These are phyloP conservation scores for Sugiyamaella novakii DNA, from an alignment of 1,139 yeast species.

Conservation along the genomic window DNA sequence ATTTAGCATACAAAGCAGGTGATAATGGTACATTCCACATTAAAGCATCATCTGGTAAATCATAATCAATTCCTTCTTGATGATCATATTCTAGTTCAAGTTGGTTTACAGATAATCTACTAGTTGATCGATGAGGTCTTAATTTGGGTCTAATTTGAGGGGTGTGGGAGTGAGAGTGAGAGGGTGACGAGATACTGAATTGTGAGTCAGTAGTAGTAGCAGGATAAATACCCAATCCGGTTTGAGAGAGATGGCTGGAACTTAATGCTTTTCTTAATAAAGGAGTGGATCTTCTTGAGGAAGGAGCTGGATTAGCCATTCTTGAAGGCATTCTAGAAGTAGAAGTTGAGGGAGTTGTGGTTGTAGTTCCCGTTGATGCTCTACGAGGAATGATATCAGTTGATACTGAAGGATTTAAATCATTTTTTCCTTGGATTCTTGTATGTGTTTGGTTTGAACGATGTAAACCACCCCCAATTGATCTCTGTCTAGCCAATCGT, in stretches of 20 bases:
- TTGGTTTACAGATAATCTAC: slow-evolving; percentile 35
- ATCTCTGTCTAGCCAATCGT: slow-evolving; percentile 20
- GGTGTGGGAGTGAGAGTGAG: neutral
- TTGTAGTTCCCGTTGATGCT: slow-evolving; percentile 21
- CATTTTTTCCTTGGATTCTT: neutral
- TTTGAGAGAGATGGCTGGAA: slow-evolving; percentile 24
- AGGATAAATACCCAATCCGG: slow-evolving; percentile 23
- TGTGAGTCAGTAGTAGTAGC: neutral
- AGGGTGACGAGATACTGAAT: neutral
- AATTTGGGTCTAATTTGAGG: slow-evolving; percentile 19
- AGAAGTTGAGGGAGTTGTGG: neutral
- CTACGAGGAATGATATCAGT: slow-evolving; percentile 12
- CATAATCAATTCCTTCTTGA: slow-evolving; percentile 50
- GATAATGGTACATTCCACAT: slow-evolving; percentile 68
- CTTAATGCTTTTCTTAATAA: slow-evolving; percentile 28
- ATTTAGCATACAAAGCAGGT: slow-evolving; percentile 49
- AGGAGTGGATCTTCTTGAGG: slow-evolving; percentile 23
- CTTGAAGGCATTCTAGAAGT: neutral
- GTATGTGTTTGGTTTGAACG: slow-evolving; percentile 3
- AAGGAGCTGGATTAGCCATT: slow-evolving; percentile 7
- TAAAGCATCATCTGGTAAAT: slow-evolving; percentile 55
- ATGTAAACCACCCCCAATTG: slow-evolving; percentile 16
- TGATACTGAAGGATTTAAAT: neutral
- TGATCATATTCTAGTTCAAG: slow-evolving; percentile 41
- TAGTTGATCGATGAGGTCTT: slow-evolving; percentile 2